Conservation (phyloP, 2,329 filamentous ascomycete genomes). For the Cyphellophora europaea region DNA sequence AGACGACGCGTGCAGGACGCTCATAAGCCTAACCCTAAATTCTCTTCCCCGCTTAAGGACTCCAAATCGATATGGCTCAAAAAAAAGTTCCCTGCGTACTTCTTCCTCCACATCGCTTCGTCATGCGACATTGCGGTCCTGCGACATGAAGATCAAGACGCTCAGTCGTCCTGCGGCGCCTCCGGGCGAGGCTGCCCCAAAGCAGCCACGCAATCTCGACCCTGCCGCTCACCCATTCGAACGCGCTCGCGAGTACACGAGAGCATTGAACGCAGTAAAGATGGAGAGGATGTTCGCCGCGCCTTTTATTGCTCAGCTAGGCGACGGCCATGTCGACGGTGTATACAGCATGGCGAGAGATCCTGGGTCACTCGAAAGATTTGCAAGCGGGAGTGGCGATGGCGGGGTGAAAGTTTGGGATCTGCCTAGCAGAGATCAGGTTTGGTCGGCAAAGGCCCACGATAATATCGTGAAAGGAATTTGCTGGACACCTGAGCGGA, state of each 20-base stretch:
- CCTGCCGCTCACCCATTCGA: constrained; percentile 85
- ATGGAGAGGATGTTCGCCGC: constrained; percentile 85
- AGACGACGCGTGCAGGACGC: too few relatives aligned
- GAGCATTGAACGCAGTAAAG: constrained; percentile 76
- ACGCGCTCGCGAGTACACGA: constrained; percentile 74
- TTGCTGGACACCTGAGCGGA: constrained; percentile 78
- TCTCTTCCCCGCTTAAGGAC: too few relatives aligned
- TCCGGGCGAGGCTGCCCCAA: constrained; percentile 34
- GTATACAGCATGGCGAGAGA: constrained; percentile 76
- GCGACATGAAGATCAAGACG: constrained; percentile 46
- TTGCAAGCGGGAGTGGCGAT: constrained; percentile 81
- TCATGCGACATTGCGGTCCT: too few relatives aligned
- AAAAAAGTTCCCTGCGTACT: too few relatives aligned
- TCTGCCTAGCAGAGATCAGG: constrained; percentile 60
- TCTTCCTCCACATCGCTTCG: too few relatives aligned
- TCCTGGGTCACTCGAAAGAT: constrained; percentile 60
- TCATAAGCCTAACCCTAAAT: too few relatives aligned
- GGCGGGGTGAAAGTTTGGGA: constrained; percentile 94
- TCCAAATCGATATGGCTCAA: too few relatives aligned
- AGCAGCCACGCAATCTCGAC: constrained; percentile 52
- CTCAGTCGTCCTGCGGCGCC: constrained; percentile 37
- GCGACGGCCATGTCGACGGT: constrained; percentile 85
- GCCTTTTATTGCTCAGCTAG: constrained; percentile 78
- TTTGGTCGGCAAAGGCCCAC: constrained; percentile 73
- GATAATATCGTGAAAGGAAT: constrained; percentile 90